Evolutionary conservation across 257 asterid species (phyloP).

Genomic region (Solanum okadae): DNA sequence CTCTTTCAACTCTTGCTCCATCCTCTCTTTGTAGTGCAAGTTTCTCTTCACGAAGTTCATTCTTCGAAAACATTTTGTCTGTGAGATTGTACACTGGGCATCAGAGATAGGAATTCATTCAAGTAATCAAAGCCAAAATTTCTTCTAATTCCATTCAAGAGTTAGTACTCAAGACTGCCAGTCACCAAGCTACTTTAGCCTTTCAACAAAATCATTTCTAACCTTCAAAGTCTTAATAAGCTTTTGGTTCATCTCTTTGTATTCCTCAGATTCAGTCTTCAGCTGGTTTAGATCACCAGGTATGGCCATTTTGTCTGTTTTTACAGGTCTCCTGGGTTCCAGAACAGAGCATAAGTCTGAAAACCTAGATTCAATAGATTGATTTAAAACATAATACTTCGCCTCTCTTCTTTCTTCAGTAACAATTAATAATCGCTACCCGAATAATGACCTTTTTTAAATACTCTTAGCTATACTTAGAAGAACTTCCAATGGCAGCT

Average conservation of each 20-base stretch:
- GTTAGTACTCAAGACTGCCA: neutral
- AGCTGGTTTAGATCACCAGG: constrained; percentile 58
- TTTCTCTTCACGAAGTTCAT: constrained; percentile 85
- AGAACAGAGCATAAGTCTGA: constrained; percentile 48
- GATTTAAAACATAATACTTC: no score
- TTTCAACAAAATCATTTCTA: neutral
- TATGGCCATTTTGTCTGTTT: constrained; percentile 62
- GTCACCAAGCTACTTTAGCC: neutral
- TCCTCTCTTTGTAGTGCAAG: constrained; percentile 59
- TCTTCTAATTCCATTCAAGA: neutral
- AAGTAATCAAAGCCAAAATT: neutral
- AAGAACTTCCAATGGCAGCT: neutral
- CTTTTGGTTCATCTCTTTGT: constrained; percentile 39
- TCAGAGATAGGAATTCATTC: neutral
- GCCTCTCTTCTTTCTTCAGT: neutral
- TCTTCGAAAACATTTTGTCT: constrained; percentile 13
- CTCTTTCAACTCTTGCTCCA: constrained; percentile 63
- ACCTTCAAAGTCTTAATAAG: constrained; percentile 64
- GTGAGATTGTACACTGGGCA: neutral
- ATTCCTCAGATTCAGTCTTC: constrained; percentile 47
- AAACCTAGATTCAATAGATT: constrained; percentile 29
- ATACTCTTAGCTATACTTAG: neutral
- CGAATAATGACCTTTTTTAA: neutral
- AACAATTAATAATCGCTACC: neutral
- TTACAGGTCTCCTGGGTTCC: constrained; percentile 64